Percentiles rank a stretch among this genome's conserved stretches.
These are phyloP conservation scores for Aspergillus bertholletiae DNA, from an alignment of 495 filamentous ascomycete genomes.

Conservation along the genomic window DNA sequence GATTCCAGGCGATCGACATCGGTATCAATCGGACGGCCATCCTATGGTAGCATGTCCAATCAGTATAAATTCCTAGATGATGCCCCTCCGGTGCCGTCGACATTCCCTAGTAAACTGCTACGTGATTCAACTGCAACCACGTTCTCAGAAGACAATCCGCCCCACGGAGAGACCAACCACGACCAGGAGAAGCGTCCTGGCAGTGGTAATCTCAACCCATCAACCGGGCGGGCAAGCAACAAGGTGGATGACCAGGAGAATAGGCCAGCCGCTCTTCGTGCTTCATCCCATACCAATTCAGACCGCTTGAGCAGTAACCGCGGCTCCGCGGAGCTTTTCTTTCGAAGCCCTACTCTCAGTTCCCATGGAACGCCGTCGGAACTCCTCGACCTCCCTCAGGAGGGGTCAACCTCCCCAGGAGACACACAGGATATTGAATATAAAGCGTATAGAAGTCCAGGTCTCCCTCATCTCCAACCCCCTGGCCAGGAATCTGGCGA, in stretches of 20 bases:
- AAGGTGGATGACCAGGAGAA: conserved; percentile 6
- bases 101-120: conserved; percentile 24
- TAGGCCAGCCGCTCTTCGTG: conserved; percentile 6
- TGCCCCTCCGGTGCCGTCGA: conserved; percentile 34
- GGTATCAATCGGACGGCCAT: conserved; percentile 34
- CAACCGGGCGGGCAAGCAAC: conserved; percentile 1
- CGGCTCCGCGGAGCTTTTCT: conserved; percentile 22
- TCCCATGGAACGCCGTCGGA: conserved; percentile 12
- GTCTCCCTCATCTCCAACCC: conserved; percentile 14
- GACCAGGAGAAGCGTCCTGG: conserved; percentile 25
- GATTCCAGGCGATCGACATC: conserved; percentile 30
- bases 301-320: conserved; percentile 19
- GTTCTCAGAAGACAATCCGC: conserved; percentile 22
- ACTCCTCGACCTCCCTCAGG: conserved; percentile 20
- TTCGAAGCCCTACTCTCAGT: conserved; percentile 18
- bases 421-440: conserved; percentile 14
- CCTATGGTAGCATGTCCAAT: conserved; percentile 35
- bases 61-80: conserved; percentile 34
- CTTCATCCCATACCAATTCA: conserved; percentile 18
- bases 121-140: conserved; percentile 16
- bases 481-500: conserved; percentile 5
- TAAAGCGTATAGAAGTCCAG: conserved; percentile 15
- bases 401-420: conserved; percentile 8
- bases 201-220: conserved; percentile 28
- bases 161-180: too few relatives aligned